Evolutionary conservation across 805 yeast species (phyloP), one percentile per base, ranked within the genome.

Genomic region (Teunomyces tritomae): DNA sequence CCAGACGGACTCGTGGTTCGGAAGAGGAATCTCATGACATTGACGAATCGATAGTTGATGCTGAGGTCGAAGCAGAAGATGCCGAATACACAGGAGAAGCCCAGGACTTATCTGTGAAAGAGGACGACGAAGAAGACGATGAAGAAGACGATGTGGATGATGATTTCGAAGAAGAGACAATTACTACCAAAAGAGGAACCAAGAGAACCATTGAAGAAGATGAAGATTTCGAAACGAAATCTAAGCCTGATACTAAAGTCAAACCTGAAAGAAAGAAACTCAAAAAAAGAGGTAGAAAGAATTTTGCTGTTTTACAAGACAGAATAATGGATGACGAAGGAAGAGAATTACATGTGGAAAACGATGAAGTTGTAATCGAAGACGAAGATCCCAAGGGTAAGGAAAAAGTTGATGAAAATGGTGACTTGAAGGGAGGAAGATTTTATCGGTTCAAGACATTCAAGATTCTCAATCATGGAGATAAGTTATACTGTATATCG

Each of bases 401-500:
- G 50, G 74, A 65, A 7, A 92, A 92, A 63, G 80, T 92, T 33
- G 83, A 81, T 55, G 73, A 63, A 35, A 61, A 76, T 49, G 98
- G 98, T 27, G 74, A 76, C 41, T 71, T 92, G 49, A 62, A 66
- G 39, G 96, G 87, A 3, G 91, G 82, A 13, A 78, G 97, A 53
- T 80, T 81, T 58, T 92, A 79, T 70, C 76, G 91, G 49, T 82
- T 85, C 47, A 79, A 84, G 50, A 78, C 86, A 0, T 87, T 87
- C 65, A 83, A 83, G 5, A 73, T 86, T 7, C 61, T 71, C 36
- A 84, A 82, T 4, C 74, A 81, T 47, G 97, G 96, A 7, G 80
- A 82, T 16, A 76, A 84, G 54, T 74, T 84, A 49, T 94, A 82
- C 65, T 91, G 92, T 96, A 79, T 94, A 42, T 85, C 96, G 2